Evolutionary conservation across 306 rosid genomes (phyloP).

Genomic region (Neltuma alba): DNA sequence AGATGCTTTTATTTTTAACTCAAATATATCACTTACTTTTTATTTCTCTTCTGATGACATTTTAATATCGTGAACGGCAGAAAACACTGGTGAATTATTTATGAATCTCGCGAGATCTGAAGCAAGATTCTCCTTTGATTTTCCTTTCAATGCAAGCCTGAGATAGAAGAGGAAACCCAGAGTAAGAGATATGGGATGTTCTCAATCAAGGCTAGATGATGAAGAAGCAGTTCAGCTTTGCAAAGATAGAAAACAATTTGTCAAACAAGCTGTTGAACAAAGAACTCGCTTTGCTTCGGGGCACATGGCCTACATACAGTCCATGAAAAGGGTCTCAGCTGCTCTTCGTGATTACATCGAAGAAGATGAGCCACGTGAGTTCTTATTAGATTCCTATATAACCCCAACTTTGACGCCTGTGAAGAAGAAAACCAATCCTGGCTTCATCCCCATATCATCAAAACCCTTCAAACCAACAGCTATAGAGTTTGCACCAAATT

Average conservation of each 20-base stretch:
- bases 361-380: conserved; percentile 64
- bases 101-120: conserved; percentile 65
- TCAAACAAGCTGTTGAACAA: conserved; percentile 87
- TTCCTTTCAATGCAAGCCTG: conserved; percentile 58
- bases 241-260: conserved; percentile 80
- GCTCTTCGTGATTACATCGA: conserved; percentile 85
- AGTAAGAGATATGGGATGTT: conserved; percentile 82
- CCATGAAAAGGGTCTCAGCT: conserved; percentile 81
- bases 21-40: background rate
- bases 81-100: conserved; percentile 46
- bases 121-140: conserved; percentile 45
- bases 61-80: conserved; percentile 9
- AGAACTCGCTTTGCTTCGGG: conserved; percentile 75
- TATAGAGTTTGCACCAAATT: conserved; percentile 50
- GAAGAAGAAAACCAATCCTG: conserved; percentile 19
- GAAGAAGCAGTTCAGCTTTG: conserved; percentile 91
- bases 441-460: conserved; percentile 66
- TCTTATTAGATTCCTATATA: conserved; percentile 61
- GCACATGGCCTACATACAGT: conserved; percentile 78
- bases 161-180: conserved; percentile 36
- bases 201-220: conserved; percentile 85
- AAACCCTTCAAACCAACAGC: conserved; percentile 41
- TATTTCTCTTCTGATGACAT: background rate
- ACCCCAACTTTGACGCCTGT: conserved; percentile 13
- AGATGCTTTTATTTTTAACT: background rate